A percentile compares a stretch with the other conserved stretches of the same genome.
phyloP scores from a whole-genome alignment of 2,329 filamentous ascomycete genomes.

The Xylaria sp. region DNA sequence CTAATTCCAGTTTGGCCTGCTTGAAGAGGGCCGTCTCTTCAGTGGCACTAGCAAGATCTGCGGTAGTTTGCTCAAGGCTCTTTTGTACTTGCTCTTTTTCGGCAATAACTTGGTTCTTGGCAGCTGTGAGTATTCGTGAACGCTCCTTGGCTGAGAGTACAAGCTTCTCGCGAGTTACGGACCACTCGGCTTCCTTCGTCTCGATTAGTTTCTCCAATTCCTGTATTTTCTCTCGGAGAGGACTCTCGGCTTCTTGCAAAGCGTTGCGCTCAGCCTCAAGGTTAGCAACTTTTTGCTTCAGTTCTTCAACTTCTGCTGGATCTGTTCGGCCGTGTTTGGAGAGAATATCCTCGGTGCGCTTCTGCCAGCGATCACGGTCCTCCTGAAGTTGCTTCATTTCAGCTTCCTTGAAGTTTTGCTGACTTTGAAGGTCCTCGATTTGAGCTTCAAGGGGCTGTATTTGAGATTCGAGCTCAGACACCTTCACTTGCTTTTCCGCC shows the following conservation, averaged over 20 bases:
- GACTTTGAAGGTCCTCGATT: constrained; percentile 75
- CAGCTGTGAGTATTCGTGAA: constrained; percentile 47
- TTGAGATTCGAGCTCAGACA: constrained; percentile 67
- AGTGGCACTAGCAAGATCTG: constrained; percentile 36
- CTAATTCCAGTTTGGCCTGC: constrained; percentile 33
- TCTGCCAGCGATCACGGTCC: constrained; percentile 91
- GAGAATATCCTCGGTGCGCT: constrained; percentile 90
- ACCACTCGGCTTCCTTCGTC: constrained; percentile 51
- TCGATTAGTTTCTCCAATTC: constrained; percentile 49
- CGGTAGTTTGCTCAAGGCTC: constrained; percentile 42
- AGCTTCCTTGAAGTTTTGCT: constrained; percentile 74
- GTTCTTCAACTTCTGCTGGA: constrained; percentile 81
- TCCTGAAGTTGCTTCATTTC: constrained; percentile 85
- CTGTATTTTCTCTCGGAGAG: constrained; percentile 49
- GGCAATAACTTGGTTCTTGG: constrained; percentile 37
- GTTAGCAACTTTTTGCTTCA: constrained; percentile 69
- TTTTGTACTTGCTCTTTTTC: constrained; percentile 50
- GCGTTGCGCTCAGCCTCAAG: constrained; percentile 61
- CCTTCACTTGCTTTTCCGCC: constrained; percentile 64
- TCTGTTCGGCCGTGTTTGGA: constrained; percentile 95
- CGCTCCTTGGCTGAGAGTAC: constrained; percentile 60
- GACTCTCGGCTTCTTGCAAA: constrained; percentile 45
- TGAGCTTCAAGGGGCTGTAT: constrained; percentile 78
- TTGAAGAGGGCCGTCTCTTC: constrained; percentile 51
- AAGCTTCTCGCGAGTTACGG: constrained; percentile 47